These are phyloP conservation scores for Silene latifolia DNA, from an alignment of 148 eudicot genomes.

Conservation along the genomic window DNA sequence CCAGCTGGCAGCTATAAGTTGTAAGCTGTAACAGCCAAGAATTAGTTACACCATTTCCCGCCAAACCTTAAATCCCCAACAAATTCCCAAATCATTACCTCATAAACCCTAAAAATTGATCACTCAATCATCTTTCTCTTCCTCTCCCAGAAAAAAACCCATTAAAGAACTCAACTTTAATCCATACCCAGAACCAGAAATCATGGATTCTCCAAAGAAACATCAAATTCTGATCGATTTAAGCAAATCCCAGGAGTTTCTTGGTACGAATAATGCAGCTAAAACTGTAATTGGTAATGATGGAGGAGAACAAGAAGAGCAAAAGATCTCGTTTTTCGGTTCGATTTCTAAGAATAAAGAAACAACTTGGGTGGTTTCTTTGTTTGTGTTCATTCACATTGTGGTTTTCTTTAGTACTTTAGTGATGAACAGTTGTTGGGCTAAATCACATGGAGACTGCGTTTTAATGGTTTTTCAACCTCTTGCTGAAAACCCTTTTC, in stretches of 20 bases:
- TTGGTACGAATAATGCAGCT: not conserved
- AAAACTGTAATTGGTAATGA: slow-evolving; percentile 18
- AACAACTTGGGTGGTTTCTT: slow-evolving; percentile 69
- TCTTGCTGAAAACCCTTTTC: slow-evolving; percentile 70
- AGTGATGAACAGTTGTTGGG: slow-evolving; percentile 70
- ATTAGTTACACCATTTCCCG: slow-evolving; percentile 21
- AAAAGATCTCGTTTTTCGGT: slow-evolving; percentile 53
- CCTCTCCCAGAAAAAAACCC: slow-evolving; percentile 12
- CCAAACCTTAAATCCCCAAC: not conserved
- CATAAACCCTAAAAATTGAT: slow-evolving; percentile 13
- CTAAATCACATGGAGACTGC: slow-evolving; percentile 54
- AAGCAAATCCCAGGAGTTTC: slow-evolving; percentile 20
- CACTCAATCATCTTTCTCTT: not conserved
- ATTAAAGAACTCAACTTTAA: not conserved
- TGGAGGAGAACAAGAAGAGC: slow-evolving; percentile 27
- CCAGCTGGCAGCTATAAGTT: too few relatives aligned
- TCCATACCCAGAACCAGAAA: slow-evolving; percentile 3
- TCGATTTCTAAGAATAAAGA: slow-evolving; percentile 52
- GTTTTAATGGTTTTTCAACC: slow-evolving; percentile 68
- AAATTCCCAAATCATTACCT: not conserved
- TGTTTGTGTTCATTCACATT: slow-evolving; percentile 57
- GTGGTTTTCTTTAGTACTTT: slow-evolving; percentile 54
- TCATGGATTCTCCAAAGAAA: slow-evolving; percentile 28
- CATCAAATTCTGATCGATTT: slow-evolving; percentile 34
- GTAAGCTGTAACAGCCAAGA: not conserved